Percentiles rank a stretch among this genome's conserved stretches.
Conservation (phyloP, 2,329 filamentous ascomycete species). For the Clonostachys byssicola region DNA sequence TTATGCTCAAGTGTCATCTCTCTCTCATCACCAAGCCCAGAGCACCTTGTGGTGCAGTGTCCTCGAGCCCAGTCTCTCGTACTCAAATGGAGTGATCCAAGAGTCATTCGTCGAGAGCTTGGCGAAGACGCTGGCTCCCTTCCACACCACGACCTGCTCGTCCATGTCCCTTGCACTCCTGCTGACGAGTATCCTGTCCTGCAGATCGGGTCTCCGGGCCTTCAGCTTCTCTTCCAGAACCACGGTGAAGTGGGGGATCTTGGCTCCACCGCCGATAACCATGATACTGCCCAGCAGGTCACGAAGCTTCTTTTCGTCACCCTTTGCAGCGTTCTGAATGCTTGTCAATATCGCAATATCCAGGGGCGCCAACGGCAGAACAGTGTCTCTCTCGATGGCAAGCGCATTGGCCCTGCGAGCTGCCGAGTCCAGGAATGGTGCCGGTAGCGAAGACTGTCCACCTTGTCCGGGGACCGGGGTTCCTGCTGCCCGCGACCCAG, state of each 20-base stretch:
- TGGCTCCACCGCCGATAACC: slow-evolving; percentile 81
- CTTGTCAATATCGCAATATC: slow-evolving; percentile 87
- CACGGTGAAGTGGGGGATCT: slow-evolving; percentile 73
- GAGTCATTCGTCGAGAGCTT: slow-evolving; percentile 90
- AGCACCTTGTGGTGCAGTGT: slow-evolving; percentile 79
- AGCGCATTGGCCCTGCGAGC: slow-evolving; percentile 47
- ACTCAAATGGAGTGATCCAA: slow-evolving; percentile 87
- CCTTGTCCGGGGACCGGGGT: slow-evolving; percentile 31
- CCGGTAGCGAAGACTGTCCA: slow-evolving; percentile 25
- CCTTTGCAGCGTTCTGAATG: slow-evolving; percentile 80
- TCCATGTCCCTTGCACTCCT: slow-evolving; percentile 87
- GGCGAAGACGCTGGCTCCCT: slow-evolving; percentile 94
- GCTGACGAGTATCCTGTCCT: slow-evolving; percentile 58
- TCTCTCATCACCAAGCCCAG: slow-evolving; percentile 47
- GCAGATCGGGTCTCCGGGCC: slow-evolving; percentile 55
- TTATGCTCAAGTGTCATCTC: no score
- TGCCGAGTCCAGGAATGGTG: slow-evolving; percentile 42
- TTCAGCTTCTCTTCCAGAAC: slow-evolving; percentile 82
- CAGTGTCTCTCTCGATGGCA: slow-evolving; percentile 70
- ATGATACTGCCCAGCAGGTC: slow-evolving; percentile 89
- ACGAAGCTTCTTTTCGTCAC: slow-evolving; percentile 87
- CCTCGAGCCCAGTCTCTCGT: slow-evolving; percentile 78
- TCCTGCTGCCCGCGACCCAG: slow-evolving; percentile 43
- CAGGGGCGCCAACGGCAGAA: slow-evolving; percentile 78
- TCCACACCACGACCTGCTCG: slow-evolving; percentile 96